Evolutionary conservation across 2,329 filamentous ascomycete genomes (phyloP).

Genomic region (Microdochium bolleyi): DNA sequence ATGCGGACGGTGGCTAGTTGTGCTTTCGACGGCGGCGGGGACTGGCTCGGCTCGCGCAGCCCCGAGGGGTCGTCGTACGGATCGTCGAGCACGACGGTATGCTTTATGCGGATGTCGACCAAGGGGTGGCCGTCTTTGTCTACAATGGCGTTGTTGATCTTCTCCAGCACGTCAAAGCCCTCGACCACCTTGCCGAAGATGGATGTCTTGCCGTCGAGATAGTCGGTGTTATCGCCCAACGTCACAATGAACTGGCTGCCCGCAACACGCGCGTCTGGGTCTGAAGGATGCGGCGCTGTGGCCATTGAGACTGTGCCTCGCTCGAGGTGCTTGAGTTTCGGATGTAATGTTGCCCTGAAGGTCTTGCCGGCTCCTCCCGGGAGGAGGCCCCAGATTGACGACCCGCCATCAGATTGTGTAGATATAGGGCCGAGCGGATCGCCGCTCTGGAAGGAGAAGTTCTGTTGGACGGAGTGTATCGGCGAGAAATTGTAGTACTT

Average conservation of each 20-base stretch:
- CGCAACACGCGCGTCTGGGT: constrained; percentile 75
- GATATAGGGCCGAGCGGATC: constrained; percentile 86
- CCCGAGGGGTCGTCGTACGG: constrained; percentile 78
- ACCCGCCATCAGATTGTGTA: constrained; percentile 80
- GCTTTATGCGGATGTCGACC: constrained; percentile 90
- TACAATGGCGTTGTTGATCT: constrained; percentile 83
- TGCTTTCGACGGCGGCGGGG: constrained; percentile 72
- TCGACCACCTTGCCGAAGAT: constrained; percentile 95
- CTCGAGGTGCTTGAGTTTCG: constrained; percentile 81
- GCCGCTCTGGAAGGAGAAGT: constrained; percentile 94
- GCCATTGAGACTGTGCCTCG: constrained; percentile 96
- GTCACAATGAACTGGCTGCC: constrained; percentile 94
- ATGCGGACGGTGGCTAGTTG: constrained; percentile 90
- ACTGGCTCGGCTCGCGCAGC: constrained; percentile 68
- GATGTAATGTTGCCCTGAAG: constrained; percentile 77
- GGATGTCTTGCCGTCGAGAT: constrained; percentile 85
- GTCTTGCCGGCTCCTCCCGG: constrained; percentile 63
- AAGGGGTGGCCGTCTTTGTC: constrained; percentile 81
- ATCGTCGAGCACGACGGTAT: constrained; percentile 87
- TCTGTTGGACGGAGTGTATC: constrained; percentile 83
- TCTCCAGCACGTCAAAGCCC: constrained; percentile 88
- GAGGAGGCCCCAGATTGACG: constrained; percentile 83
- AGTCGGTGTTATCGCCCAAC: constrained; percentile 81
- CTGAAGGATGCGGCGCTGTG: constrained; percentile 67
- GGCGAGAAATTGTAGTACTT: constrained; percentile 99